phyloP scores from a whole-genome alignment of 1,284 basidiomycete species.

The Cryptococcus sp. region DNA sequence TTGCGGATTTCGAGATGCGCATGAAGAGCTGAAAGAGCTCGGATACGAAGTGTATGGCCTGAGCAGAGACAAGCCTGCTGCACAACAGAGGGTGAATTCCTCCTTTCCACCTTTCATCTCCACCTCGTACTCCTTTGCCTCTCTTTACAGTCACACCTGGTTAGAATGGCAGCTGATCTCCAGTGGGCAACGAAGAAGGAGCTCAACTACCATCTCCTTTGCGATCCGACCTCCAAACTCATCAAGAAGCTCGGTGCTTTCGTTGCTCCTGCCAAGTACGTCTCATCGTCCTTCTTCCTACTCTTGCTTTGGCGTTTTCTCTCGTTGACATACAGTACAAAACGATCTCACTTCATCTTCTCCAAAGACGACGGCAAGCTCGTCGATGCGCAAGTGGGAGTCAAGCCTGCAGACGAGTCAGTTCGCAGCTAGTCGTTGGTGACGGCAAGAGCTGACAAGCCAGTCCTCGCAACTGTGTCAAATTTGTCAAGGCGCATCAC shows the following conservation, averaged over 20 bases:
- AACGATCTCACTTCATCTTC: constrained; percentile 85
- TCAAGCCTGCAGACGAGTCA: constrained; percentile 65
- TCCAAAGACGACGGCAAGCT: constrained; percentile 74
- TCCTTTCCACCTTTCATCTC: neutral
- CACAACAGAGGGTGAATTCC: constrained; percentile 65
- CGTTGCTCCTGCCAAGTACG: constrained; percentile 57
- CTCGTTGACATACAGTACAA: constrained; percentile 52
- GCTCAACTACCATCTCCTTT: constrained; percentile 77
- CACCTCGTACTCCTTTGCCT: neutral
- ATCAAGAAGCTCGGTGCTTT: constrained; percentile 77
- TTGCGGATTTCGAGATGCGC: constrained; percentile 77
- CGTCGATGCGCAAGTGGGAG: constrained; percentile 71
- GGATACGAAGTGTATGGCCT: constrained; percentile 78
- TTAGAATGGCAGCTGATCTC: constrained; percentile 5
- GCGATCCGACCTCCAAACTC: constrained; percentile 73
- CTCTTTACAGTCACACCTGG: neutral
- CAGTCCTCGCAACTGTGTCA: constrained; percentile 25
- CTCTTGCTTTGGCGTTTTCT: neutral
- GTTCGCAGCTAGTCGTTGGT: too few species aligned
- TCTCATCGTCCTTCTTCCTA: neutral
- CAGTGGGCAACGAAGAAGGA: constrained; percentile 56
- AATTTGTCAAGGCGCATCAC: constrained; percentile 32
- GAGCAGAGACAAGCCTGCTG: constrained; percentile 70
- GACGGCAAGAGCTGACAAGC: too few species aligned
- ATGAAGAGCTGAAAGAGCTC: constrained; percentile 63